These are phyloP conservation scores for Sarocladiaceae sp. DNA, from an alignment of 2,329 filamentous ascomycete genomes.

Conservation along the genomic window DNA sequence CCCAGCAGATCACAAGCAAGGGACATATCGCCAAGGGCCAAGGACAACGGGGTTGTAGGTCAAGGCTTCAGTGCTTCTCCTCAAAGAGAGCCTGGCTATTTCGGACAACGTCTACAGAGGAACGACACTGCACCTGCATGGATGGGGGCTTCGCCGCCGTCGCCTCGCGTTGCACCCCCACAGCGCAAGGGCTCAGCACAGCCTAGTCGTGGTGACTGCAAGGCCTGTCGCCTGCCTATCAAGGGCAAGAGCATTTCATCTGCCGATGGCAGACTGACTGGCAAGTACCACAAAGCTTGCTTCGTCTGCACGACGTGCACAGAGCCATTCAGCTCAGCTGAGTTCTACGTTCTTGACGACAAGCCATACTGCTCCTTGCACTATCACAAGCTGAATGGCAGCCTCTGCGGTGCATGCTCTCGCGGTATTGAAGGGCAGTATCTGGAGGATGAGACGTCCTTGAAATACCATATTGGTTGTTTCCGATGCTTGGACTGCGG, in stretches of 20 bases:
- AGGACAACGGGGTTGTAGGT: neutral
- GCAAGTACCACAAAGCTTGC: conserved; percentile 91
- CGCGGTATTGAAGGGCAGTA: conserved; percentile 91
- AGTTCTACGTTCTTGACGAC: conserved; percentile 89
- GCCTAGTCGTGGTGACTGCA: conserved; percentile 69
- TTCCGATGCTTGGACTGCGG: conserved; percentile 81
- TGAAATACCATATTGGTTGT: conserved; percentile 84
- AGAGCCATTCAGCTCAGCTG: conserved; percentile 76
- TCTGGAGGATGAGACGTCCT: conserved; percentile 70
- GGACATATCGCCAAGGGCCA: neutral
- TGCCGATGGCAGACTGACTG: conserved; percentile 85
- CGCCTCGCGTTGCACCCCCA: conserved; percentile 15
- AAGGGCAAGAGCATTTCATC: conserved; percentile 90
- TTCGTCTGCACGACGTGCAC: conserved; percentile 87
- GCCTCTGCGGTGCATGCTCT: conserved; percentile 75
- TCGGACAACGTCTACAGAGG: conserved; percentile 9
- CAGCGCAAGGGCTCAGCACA: conserved; percentile 32
- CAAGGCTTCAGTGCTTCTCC: conserved; percentile 13
- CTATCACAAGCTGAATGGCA: conserved; percentile 89
- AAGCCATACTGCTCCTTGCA: conserved; percentile 86
- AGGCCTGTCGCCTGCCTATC: conserved; percentile 74
- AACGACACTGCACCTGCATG: conserved; percentile 9
- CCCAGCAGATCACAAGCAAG: conserved; percentile 12
- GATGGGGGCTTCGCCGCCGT: conserved; percentile 9
- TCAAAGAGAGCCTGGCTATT: conserved; percentile 11